Percentiles rank a stretch among this genome's conserved stretches.
These are phyloP conservation scores for Chlorella sp. DNA, from an alignment of 139 green algal genomes.

Conservation along the genomic window DNA sequence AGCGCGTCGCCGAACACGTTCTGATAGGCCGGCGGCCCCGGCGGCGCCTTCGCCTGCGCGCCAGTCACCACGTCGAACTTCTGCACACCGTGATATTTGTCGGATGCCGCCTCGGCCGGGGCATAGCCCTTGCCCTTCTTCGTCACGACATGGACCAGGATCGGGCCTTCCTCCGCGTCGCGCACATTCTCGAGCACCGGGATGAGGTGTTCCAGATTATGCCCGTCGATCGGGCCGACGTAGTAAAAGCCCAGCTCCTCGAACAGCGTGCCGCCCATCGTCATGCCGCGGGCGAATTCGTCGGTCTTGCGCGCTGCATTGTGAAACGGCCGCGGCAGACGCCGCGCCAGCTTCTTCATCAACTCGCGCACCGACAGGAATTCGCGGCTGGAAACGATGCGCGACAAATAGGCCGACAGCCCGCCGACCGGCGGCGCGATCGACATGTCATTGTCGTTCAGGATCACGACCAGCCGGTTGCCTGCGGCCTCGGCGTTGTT, in stretches of 20 bases:
- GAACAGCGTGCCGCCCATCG: slow-evolving; percentile 95
- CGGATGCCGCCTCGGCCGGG: slow-evolving; percentile 91
- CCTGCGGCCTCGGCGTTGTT: slow-evolving; percentile 99
- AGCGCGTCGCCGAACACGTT: slow-evolving; percentile 98
- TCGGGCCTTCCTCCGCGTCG: slow-evolving; percentile 92
- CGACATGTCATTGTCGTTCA: slow-evolving; percentile 99
- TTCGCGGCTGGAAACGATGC: slow-evolving; percentile 90
- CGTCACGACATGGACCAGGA: slow-evolving; percentile 97
- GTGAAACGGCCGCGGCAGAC: slow-evolving; percentile 90
- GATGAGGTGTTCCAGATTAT: slow-evolving; percentile 94
- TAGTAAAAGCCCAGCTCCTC: slow-evolving; percentile 99
- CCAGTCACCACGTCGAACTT: slow-evolving; percentile 96
- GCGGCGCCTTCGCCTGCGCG: slow-evolving; percentile 84
- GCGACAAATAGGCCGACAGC: slow-evolving; percentile 86
- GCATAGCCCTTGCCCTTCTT: slow-evolving; percentile 97
- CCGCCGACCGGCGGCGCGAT: slow-evolving; percentile 97
- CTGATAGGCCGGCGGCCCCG: slow-evolving; percentile 89
- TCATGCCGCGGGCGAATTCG: slow-evolving; percentile 99
- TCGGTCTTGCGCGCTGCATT: slow-evolving; percentile 98
- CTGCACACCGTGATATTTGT: slow-evolving; percentile 98
- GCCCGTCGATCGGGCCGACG: slow-evolving; percentile 98
- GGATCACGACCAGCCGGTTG: slow-evolving; percentile 99
- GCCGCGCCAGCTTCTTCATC: slow-evolving; percentile 97
- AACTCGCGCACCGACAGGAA: slow-evolving; percentile 97
- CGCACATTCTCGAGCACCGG: slow-evolving; percentile 92